A percentile compares a stretch with the other conserved stretches of the same genome.
phyloP scores from a whole-genome alignment of 257 asterid species.

The Ilex asprella region DNA sequence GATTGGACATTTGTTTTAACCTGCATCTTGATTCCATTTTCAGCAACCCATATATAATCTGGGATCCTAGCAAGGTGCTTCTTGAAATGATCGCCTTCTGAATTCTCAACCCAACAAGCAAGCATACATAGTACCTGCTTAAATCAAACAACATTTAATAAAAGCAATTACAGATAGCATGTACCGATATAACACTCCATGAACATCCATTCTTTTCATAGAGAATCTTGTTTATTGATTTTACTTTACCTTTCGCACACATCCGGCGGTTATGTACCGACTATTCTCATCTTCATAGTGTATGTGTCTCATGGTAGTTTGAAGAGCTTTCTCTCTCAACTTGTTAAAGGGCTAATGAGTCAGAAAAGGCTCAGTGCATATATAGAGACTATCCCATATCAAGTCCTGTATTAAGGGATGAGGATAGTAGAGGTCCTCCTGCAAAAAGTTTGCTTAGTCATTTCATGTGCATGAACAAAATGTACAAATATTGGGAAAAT shows the following conservation, averaged over 20 bases:
- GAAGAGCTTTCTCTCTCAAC: not conserved
- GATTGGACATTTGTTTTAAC: not conserved
- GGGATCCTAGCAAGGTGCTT: not conserved
- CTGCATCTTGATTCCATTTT: not conserved
- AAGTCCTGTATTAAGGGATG: no score
- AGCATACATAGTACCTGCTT: no score
- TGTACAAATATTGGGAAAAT: not conserved
- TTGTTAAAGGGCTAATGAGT: not conserved
- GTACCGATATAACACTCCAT: no score
- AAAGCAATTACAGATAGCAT: no score
- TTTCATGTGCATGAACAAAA: not conserved
- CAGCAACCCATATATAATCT: not conserved
- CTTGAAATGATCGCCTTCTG: not conserved
- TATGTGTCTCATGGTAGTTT: not conserved
- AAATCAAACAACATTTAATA: no score
- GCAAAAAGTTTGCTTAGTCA: not conserved
- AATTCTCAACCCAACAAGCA: not conserved
- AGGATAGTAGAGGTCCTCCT: not conserved
- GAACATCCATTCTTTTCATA: no score
- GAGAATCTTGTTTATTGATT: no score
- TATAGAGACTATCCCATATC: no score
- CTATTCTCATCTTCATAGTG: not conserved
- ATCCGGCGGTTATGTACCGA: not conserved
- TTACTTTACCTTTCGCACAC: not conserved
- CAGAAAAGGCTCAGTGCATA: no score